phyloP scores from a whole-genome alignment of 2,329 filamentous ascomycete species.

The Colletotrichum costaricense region DNA sequence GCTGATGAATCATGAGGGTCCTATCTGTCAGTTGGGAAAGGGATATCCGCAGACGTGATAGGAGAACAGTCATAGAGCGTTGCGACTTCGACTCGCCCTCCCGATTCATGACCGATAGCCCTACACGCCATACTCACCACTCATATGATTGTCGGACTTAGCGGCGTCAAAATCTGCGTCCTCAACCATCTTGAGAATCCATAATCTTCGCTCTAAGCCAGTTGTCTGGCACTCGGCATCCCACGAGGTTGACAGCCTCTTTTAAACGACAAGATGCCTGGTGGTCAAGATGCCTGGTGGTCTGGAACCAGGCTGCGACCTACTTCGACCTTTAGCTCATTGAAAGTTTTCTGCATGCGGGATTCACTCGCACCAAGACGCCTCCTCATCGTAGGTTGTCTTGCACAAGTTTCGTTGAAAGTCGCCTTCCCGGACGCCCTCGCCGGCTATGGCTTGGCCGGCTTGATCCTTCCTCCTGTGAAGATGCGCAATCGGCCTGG shows the following conservation, averaged over 20 bases:
- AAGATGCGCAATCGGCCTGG: neutral
- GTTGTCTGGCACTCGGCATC: rapidly evolving
- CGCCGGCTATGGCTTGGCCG: neutral
- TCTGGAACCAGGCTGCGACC: neutral
- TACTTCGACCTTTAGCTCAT: neutral
- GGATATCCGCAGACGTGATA: neutral
- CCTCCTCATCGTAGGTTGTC: neutral
- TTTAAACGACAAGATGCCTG: neutral
- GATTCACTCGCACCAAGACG: neutral
- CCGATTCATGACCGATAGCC: neutral
- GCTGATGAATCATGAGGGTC: neutral
- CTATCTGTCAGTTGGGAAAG: neutral
- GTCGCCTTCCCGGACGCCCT: neutral
- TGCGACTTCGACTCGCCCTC: neutral
- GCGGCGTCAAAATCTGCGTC: neutral
- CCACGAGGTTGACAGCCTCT: neutral
- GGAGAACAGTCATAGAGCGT: neutral
- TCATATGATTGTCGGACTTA: neutral
- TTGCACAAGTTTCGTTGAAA: neutral
- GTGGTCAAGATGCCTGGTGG: neutral
- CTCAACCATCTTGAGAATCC: neutral
- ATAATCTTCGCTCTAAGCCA: neutral
- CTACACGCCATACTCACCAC: neutral
- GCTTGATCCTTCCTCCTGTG: neutral
- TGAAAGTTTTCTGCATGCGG: neutral